Conservation (phyloP, 495 filamentous ascomycete species). For the Hypoxylon lienhwacheense region DNA sequence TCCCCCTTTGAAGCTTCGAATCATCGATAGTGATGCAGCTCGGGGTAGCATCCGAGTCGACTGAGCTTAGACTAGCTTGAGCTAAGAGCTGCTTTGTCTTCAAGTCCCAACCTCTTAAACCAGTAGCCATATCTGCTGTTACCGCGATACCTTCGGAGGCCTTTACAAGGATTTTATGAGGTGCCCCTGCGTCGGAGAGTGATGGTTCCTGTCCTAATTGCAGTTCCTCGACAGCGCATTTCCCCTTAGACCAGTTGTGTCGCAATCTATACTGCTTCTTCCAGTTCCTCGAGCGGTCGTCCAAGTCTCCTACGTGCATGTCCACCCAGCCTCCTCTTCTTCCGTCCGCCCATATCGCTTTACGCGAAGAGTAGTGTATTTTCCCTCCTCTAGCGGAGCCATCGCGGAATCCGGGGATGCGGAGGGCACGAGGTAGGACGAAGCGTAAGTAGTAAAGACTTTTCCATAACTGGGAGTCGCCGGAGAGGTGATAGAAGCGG, state of each 20-base stretch:
- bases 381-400: constrained; percentile 43
- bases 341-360: constrained; percentile 82
- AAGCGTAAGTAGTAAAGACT: constrained; percentile 84
- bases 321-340: constrained; percentile 48
- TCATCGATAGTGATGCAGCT: constrained; percentile 70
- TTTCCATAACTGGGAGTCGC: constrained; percentile 92
- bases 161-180: constrained; percentile 60
- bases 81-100: constrained; percentile 61
- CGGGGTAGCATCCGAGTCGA: constrained; percentile 45
- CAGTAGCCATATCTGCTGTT: constrained; percentile 69
- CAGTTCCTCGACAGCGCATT: constrained; percentile 77
- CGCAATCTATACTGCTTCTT: constrained; percentile 87
- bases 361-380: constrained; percentile 68
- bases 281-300: constrained; percentile 60
- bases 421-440: constrained; percentile 78
- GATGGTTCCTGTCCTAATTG: constrained; percentile 51
- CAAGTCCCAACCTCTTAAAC: constrained; percentile 77
- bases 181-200: constrained; percentile 8
- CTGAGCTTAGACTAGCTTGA: constrained; percentile 41
- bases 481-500: constrained; percentile 71
- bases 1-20: constrained; percentile 37
- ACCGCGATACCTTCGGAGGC: constrained; percentile 75
- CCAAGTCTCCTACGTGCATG: constrained; percentile 50
- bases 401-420: constrained; percentile 68
- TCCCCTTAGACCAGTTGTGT: constrained; percentile 89